Evolutionary conservation across 305 asterid species (phyloP).

Genomic region (Fraxinus sp.): DNA sequence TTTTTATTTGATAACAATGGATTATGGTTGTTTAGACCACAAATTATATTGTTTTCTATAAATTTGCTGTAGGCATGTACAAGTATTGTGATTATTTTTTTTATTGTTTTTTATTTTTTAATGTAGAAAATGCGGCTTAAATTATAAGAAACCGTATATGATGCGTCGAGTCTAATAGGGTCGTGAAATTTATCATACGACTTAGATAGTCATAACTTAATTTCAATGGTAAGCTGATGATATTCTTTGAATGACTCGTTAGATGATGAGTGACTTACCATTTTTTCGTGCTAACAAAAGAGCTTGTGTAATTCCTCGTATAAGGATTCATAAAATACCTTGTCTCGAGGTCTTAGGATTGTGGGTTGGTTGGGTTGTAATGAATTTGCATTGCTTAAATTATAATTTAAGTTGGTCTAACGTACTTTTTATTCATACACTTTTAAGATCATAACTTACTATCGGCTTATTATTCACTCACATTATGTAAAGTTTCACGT

Average conservation of each 20-base stretch:
- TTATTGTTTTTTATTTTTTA: no score
- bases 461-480: no score
- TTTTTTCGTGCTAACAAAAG: not conserved
- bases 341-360: no score
- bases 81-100: not conserved
- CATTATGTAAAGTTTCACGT: no score
- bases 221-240: not conserved
- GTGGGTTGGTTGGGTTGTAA: no score
- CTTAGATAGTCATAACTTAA: no score
- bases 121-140: constrained; percentile 1
- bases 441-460: no score
- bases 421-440: no score
- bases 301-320: not conserved
- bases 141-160: constrained; percentile 2
- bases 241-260: not conserved
- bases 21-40: not conserved
- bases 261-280: not conserved
- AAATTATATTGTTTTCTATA: not conserved
- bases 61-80: not conserved
- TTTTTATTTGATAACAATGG: not conserved
- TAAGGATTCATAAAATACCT: not conserved
- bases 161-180: not conserved
- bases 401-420: no score
- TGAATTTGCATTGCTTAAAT: no score
- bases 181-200: not conserved